Percentiles rank a stretch among this genome's conserved stretches.
Conservation (phyloP, 177 flowering plant genomes). For the Vitis hybrid region DNA sequence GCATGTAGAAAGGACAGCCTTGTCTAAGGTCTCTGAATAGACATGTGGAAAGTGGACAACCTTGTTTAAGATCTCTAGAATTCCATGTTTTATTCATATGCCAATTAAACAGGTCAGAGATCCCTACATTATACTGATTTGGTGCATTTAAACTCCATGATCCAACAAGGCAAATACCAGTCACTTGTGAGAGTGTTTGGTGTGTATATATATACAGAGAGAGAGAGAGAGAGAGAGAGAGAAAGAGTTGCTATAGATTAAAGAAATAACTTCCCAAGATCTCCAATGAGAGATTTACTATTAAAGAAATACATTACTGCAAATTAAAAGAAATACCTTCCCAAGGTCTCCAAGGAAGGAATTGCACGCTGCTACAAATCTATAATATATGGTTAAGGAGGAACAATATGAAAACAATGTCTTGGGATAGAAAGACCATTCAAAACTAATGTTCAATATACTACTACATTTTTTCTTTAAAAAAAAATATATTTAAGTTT, state of each 20-base stretch:
- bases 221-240: background rate
- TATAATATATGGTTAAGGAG: constrained; percentile 36
- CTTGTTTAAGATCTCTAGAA: too few relatives aligned
- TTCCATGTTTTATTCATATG: too few relatives aligned
- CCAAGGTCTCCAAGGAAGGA: constrained; percentile 96
- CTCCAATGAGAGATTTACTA: constrained; percentile 38
- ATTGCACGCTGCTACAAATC: constrained; percentile 95
- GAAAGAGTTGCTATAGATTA: background rate
- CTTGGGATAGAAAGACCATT: background rate
- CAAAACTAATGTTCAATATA: background rate
- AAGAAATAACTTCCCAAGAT: constrained; percentile 86
- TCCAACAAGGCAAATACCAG: too few relatives aligned
- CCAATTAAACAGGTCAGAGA: too few relatives aligned
- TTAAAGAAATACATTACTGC: background rate
- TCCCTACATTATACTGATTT: too few relatives aligned
- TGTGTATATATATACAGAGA: too few relatives aligned
- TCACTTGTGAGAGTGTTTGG: too few relatives aligned
- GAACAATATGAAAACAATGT: background rate
- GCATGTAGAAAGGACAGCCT: too few relatives aligned
- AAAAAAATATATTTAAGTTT: background rate
- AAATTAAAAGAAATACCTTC: constrained; percentile 58
- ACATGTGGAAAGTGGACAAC: too few relatives aligned
- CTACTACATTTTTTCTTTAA: background rate
- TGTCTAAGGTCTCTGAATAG: too few relatives aligned
- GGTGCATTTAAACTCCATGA: too few relatives aligned